Evolutionary conservation across 306 rosid species (phyloP), one percentile per base, ranked within the genome.

Genomic region (Quillaja saponaria): DNA sequence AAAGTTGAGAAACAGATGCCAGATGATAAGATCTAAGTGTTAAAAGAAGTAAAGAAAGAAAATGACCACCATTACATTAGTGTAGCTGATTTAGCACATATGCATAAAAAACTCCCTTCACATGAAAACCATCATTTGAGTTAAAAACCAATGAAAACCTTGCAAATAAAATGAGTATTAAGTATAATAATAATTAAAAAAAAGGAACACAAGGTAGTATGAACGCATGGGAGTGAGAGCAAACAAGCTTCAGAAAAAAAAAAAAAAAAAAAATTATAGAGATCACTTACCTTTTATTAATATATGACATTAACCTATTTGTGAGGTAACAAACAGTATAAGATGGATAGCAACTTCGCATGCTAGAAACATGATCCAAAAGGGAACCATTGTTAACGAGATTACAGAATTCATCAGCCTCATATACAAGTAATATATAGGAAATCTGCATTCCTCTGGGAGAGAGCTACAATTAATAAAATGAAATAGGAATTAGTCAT

Each of bases 321-420:
- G 96, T 88, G 55, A 91, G 84, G 76, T 73, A 88, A 68, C 98
- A 88, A 76, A 86, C 81, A 61, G 95, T 91, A 72, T 82, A 74
- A 33, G 85, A 66, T 55, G 98, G 92, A 82, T 91, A 86, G 61
- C 40, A 82, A 58, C 80, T 84, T 82, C 17, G 96, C 63, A 88
- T 81, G 19, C 67, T 66, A 42, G 72, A 74, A 56, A 84, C 79
- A 34, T 86, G 87, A 66, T 80, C 75, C 68, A 66, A 61, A 73
- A 88, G 76, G 41, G 88, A 82, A 60, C 79, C 92, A 44, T 79
- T 78, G 68, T 16, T 21, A 46, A 85, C 58, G 58, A 91, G 84
- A 62, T 84, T 77, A 72, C 96, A 88, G 63, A 86, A 88, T 53
- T 79, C 83, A 48, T 86, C 88, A 2, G 98, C 95, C 71, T 88